phyloP scores from a whole-genome alignment of 2,329 filamentous ascomycete species.

The Apiospora sp. region DNA sequence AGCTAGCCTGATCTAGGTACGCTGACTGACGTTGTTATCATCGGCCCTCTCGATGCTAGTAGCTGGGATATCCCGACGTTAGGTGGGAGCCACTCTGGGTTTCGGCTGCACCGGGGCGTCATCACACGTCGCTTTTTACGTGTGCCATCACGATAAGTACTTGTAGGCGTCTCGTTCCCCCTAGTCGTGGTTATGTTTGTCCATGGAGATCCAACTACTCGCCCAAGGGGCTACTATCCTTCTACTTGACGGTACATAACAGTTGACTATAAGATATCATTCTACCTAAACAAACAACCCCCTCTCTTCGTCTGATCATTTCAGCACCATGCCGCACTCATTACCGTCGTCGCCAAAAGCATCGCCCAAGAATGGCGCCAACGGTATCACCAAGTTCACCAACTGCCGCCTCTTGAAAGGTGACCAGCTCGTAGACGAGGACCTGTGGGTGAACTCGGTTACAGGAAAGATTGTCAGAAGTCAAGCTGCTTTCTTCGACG shows the following conservation, averaged over 20 bases:
- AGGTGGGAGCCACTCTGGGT: constrained; percentile 15
- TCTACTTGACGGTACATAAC: constrained; percentile 42
- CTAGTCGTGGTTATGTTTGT: constrained; percentile 32
- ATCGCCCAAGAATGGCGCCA: constrained; percentile 52
- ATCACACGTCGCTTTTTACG: constrained; percentile 14
- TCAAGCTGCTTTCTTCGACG: constrained; percentile 72
- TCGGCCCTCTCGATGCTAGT: not conserved
- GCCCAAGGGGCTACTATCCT: constrained; percentile 40
- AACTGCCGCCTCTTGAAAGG: constrained; percentile 82
- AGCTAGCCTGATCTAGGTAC: not conserved
- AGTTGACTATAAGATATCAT: constrained; percentile 18
- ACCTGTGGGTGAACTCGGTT: constrained; percentile 86
- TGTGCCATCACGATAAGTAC: constrained; percentile 38
- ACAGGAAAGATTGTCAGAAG: constrained; percentile 84
- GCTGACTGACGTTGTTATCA: constrained; percentile 16
- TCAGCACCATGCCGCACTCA: constrained; percentile 40
- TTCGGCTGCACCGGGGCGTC: constrained; percentile 26
- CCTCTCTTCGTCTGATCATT: not conserved
- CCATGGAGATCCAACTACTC: constrained; percentile 42
- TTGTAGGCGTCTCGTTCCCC: constrained; percentile 29
- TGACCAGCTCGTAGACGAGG: constrained; percentile 72
- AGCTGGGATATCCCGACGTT: constrained; percentile 7
- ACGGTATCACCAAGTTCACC: constrained; percentile 82
- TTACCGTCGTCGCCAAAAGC: constrained; percentile 53
- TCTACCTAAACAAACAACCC: too few relatives aligned